Evolutionary conservation across 1,284 basidiomycete genomes (phyloP).

Genomic region (Tilletia caries): DNA sequence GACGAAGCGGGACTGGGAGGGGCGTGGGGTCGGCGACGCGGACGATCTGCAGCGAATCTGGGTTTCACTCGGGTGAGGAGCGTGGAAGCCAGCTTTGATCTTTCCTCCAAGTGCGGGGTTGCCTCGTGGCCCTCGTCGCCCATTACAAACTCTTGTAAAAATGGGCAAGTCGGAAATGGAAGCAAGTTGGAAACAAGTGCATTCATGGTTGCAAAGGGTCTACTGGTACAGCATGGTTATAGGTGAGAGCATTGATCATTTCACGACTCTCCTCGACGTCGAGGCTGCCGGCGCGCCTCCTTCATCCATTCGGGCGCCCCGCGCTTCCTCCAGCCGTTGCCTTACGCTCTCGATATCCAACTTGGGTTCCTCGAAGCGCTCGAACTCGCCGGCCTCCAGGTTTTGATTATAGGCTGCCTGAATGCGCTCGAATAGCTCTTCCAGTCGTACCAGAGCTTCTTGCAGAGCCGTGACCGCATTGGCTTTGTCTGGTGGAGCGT

Average conservation of each 20-base stretch:
- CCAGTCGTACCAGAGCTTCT: slow-evolving; percentile 44
- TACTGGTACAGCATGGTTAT: slow-evolving; percentile 7
- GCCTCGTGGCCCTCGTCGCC: no score
- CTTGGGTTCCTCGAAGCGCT: slow-evolving; percentile 33
- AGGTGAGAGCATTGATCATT: no score
- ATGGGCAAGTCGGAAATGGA: no score
- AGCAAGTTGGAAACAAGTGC: background rate
- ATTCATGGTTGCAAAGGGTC: slow-evolving; percentile 1
- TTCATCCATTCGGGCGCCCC: slow-evolving; percentile 26
- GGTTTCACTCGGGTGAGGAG: no score
- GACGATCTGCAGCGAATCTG: no score
- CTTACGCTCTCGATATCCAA: slow-evolving; percentile 32
- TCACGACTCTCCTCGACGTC: background rate
- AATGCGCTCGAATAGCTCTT: slow-evolving; percentile 42
- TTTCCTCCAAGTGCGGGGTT: no score
- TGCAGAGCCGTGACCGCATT: slow-evolving; percentile 39
- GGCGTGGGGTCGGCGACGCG: no score
- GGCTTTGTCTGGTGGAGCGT: slow-evolving; percentile 22
- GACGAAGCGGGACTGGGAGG: no score
- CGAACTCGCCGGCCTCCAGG: slow-evolving; percentile 36
- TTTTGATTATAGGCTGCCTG: slow-evolving; percentile 39
- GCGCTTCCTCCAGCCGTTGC: slow-evolving; percentile 17
- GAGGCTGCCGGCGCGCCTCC: slow-evolving; percentile 24
- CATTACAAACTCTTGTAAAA: no score
- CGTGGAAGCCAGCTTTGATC: no score